Evolutionary conservation across 148 eudicot genomes (phyloP), one percentile per base, ranked within the genome.

Genomic region (Oxyria digyna): DNA sequence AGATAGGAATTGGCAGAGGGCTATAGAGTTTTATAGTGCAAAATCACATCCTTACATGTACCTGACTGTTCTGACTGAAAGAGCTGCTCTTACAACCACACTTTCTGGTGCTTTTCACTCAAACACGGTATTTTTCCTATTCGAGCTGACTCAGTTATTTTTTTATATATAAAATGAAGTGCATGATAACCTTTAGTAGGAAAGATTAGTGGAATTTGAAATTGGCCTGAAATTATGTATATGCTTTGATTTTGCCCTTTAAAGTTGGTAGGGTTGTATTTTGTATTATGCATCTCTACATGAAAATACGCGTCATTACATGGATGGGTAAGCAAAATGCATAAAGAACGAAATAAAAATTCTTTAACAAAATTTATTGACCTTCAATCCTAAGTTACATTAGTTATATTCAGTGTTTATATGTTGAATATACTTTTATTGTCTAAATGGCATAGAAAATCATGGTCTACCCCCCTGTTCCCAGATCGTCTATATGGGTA

Each of bases 1-100:
- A 64, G 97, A 94, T 77, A 88, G 91, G 87, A 90, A 88, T 80
- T 94, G 97, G 97, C 89, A 78, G 71, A 94, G 88, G 76, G 82
- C 97, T 41, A 63, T 80, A 46, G 97, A 94, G 35, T 90, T 83
- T 67, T 94, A 94, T 70, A 79, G 77, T 69, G 89, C 89, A 71
- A 79, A 74, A 52, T 86, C 85, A 24, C 97, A 90, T 78, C 82
- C 87, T 2, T 23, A 68, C 48, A 94, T 94, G 99, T 81, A 79
- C 73, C 67, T 94, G 41, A 85, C 87, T n/a, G 79, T 94, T 64
- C 71, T 86, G 63, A 62, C 79, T 35, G 96, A 94, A 80, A 83
- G 86, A 80, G 79, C 96, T 13, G 74, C 74, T 67, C 87, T 94
- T 57, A 73, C 77, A 17, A 68, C 81, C 18, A 76, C 80, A 74